Evolutionary conservation across 1,139 yeast species (phyloP), one percentile per base, ranked within the genome.

Genomic region (Geotrichum phurueaensis): DNA sequence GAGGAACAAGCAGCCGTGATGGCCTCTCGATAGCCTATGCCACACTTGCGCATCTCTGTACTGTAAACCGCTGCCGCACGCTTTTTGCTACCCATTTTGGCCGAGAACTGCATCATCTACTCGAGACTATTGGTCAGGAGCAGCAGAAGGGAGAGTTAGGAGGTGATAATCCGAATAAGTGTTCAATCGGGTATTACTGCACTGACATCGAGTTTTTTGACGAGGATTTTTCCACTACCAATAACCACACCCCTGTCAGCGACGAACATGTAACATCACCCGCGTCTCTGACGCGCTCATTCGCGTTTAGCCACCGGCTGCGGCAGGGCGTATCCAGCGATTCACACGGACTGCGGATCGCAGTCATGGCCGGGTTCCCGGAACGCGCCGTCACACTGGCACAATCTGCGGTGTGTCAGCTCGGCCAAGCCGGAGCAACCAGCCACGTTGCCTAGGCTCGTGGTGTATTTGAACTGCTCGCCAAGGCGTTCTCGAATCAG

Each of bases 31-130:
- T 94, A 61, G 97, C 99, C 0, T 91, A 81, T 75, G 95, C 96
- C 0, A 82, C 96, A 0, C 75, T 94, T 55, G 72, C 81, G 48
- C 83, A 86, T 68, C 73, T 94, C 57, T 68, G 83, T 15, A 72
- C 76, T 9, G 74, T 72, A 1, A 89, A 86, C 67, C 79, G 82
- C 66, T 86, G 96, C 66, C 79, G 96, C 25, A 82, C 95, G 0
- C 76, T 94, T 18, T 94, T 94, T 77, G 97, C 99, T 0, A 94
- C 99, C 0, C 99, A 94, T 77, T 94, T 86, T 73, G 97, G 96
- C 0, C 75, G 75, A 1, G 96, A 90, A 66, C 71, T 91, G 12
- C 73, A 80, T 20, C 67, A 73, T 0, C 68, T 84, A 2, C 72
- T 83, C 59, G 63, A 55, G 66, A 67, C 54, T 65, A 60, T 15